phyloP scores from a whole-genome alignment of 768 basidiomycete species.

The Agaricus sinodeliciosus region DNA sequence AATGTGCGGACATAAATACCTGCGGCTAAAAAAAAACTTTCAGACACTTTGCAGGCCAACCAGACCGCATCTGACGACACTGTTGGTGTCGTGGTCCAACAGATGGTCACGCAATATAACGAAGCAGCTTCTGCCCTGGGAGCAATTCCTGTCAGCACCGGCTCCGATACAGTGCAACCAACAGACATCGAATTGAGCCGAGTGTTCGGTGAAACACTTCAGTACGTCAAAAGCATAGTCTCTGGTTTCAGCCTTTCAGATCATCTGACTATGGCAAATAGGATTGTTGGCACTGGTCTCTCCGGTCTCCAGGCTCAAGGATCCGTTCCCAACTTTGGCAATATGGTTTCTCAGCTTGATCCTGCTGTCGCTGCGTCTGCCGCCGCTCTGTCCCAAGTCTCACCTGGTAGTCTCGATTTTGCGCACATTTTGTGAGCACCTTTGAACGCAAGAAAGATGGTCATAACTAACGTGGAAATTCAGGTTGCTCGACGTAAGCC shows the following conservation, averaged over 20 bases:
- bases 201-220: slow-evolving; percentile 21
- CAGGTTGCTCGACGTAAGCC: slow-evolving; percentile 29
- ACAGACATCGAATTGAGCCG: slow-evolving; percentile 30
- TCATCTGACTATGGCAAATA: slow-evolving; percentile 4
- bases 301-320: slow-evolving; percentile 21
- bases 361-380: slow-evolving; percentile 20
- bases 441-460: too few relatives aligned
- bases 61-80: slow-evolving; percentile 23
- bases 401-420: slow-evolving; percentile 19
- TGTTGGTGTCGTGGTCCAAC: slow-evolving; percentile 20
- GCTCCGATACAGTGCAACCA: slow-evolving; percentile 24
- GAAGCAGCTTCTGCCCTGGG: slow-evolving; percentile 16
- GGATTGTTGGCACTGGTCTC: slow-evolving; percentile 22
- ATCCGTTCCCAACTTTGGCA: slow-evolving; percentile 21
- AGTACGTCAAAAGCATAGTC: slow-evolving; percentile 16
- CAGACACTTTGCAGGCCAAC: slow-evolving; percentile 25
- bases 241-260: background rate
- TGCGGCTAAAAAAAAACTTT: background rate
- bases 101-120: slow-evolving; percentile 21
- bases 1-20: background rate
- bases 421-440: slow-evolving; percentile 24
- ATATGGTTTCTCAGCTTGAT: slow-evolving; percentile 22
- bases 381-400: slow-evolving; percentile 23
- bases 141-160: slow-evolving; percentile 21
- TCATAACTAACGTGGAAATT: background rate